Base-by-base conservation (phyloP, 371 early-diverging fungal species). In the Mycotypha africana region DNA sequence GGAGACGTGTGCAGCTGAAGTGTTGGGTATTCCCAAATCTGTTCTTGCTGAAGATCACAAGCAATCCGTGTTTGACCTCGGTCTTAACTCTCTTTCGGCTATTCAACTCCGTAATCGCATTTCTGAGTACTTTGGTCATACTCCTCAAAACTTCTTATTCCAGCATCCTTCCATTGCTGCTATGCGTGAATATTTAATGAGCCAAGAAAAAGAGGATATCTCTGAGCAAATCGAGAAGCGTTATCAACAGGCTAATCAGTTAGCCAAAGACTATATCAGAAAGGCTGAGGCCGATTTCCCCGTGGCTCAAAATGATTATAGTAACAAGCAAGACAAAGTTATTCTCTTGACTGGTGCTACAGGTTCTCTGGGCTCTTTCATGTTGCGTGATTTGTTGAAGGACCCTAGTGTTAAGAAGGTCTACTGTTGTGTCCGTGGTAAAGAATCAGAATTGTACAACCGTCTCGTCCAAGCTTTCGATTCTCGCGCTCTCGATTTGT, bases 331-430 rank as follows among this genome's bases (percentile, higher is more conserved):
- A 20, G 45, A 22, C 6, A 54, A 65, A 7, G 63, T 65, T 0
- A 44, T 69, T 11, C 14, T 74, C 26, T 38, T 70, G 12, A 67
- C 70, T n/a, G 74, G 74, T 11, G 64, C 65, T 5, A 74, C 68
- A 31, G 74, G 74, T 0, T 60, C 68, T 5, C 41, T 74, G 7
- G 74, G 70, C 1, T 59, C 61, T 1, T 63, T 74, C 21, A 45
- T 67, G 41, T 30, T 74, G 19, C 56, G 51, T 4, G 58, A 57
- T 36, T 25, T 74, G 30, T 32, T 70, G 4, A n/a, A 54, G 17
- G 45, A 56, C 15, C 15, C 37, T 3, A 28, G 43, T 1, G 54
- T 65, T 8, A 59, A 56, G 14, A 65, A 57, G 38, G 51, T 71
- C 4, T 65, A 67, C 20, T 50, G 53, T 30, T 31, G 60, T 17